phyloP scores from a whole-genome alignment of 345 rosid species.

The Streptanthus diversifolius region DNA sequence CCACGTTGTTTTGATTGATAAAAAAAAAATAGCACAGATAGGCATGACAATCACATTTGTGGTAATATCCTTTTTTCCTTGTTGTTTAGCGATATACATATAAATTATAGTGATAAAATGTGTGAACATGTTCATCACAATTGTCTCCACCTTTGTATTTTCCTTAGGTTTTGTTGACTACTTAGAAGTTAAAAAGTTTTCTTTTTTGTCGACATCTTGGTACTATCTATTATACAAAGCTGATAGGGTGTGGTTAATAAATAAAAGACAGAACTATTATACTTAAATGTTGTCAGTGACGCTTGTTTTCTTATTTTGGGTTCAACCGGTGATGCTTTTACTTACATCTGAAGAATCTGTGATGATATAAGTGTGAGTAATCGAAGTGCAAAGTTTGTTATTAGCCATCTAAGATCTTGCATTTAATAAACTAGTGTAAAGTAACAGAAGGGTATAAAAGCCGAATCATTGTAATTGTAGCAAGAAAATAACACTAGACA shows the following conservation, averaged over 20 bases:
- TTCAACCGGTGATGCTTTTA: not conserved
- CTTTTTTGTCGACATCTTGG: not conserved
- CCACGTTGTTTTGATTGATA: not conserved
- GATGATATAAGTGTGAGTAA: not conserved
- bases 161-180: not conserved
- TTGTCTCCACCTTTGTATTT: not conserved
- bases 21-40: not conserved
- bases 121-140: not conserved
- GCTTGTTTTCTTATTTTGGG: not conserved
- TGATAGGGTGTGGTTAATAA: not conserved
- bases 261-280: not conserved
- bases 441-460: not conserved
- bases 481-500: not conserved
- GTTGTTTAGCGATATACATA: not conserved
- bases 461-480: not conserved
- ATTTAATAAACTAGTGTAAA: not conserved
- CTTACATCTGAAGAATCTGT: not conserved
- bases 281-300: constrained; percentile 26
- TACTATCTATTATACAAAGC: not conserved
- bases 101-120: not conserved
- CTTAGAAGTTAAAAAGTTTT: not conserved
- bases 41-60: constrained; percentile 13
- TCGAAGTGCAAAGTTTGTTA: not conserved
- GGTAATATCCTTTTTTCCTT: constrained; percentile 5
- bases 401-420: not conserved